Percentiles rank a stretch among this genome's conserved stretches.
Evolutionary conservation across 768 basidiomycete genomes (phyloP).

Genomic region (Kwoniella dejecticola): DNA sequence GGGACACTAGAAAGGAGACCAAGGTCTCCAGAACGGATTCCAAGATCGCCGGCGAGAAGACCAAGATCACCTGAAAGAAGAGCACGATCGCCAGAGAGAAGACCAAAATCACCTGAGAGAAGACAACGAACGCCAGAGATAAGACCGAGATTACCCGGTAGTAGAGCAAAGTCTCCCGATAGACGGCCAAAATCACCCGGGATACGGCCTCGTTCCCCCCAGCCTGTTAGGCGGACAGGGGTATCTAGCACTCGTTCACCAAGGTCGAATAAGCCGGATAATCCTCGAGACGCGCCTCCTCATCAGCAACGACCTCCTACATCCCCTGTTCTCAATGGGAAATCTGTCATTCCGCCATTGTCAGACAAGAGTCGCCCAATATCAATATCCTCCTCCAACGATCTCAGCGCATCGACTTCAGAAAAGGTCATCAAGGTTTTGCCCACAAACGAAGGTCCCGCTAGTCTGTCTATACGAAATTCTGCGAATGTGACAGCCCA

Average conservation of each 20-base stretch:
- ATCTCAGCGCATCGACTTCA: no score
- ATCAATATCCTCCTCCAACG: no score
- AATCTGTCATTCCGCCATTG: no score
- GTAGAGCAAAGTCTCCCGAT: background rate
- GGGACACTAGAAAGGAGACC: background rate
- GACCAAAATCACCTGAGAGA: background rate
- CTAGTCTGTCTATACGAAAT: no score
- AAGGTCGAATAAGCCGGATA: background rate
- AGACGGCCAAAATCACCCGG: background rate
- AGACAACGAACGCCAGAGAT: background rate
- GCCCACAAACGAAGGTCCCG: no score
- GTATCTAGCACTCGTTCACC: no score
- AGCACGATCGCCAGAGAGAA: background rate
- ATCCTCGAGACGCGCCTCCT: background rate
- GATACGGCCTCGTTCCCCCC: background rate
- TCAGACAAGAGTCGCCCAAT: no score
- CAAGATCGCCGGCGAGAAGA: constrained; percentile 1
- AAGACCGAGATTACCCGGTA: background rate
- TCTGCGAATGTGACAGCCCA: no score
- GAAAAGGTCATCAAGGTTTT: no score
- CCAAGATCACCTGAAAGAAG: constrained; percentile 1
- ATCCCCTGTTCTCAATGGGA: no score
- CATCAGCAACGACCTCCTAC: no score
- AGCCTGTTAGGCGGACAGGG: background rate
- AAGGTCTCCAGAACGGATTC: background rate